Evolutionary conservation across 495 filamentous ascomycete species (phyloP).

Genomic region (Immersiella caudata): DNA sequence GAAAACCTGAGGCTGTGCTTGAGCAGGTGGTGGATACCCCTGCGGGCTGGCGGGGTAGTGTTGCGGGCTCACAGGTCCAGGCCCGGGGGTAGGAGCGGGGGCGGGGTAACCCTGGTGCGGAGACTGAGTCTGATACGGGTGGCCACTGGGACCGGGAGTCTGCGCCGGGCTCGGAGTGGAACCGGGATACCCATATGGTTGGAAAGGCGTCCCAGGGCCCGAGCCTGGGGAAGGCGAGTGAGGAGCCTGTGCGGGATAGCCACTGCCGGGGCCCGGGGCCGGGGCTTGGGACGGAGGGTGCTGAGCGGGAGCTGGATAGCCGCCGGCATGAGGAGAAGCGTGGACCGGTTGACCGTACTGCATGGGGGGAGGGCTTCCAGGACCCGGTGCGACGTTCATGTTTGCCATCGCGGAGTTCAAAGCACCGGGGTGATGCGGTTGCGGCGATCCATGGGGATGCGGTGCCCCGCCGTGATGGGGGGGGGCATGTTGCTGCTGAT

Average conservation of each 20-base stretch:
- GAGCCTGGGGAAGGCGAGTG: neutral
- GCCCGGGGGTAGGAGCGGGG: neutral
- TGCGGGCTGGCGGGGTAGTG: neutral
- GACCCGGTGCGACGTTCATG: neutral
- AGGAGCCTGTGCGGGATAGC: neutral
- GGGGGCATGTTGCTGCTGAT: slow-evolving; percentile 35
- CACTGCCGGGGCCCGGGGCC: neutral
- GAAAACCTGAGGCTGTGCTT: neutral
- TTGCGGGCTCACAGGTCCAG: neutral
- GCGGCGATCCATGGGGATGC: slow-evolving; percentile 20
- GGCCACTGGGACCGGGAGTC: neutral
- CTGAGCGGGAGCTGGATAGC: neutral
- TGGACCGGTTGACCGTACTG: neutral
- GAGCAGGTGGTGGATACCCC: neutral
- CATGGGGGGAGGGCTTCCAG: neutral
- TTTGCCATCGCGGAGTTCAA: slow-evolving; percentile 5
- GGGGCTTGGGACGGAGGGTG: neutral
- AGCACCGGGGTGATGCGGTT: neutral
- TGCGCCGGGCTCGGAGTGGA: neutral
- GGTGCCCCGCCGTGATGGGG: slow-evolving; percentile 7
- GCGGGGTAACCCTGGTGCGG: neutral
- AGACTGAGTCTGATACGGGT: neutral
- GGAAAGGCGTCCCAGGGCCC: slow-evolving; percentile 7
- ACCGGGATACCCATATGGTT: slow-evolving; percentile 4
- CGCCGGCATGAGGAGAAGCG: neutral